Conservation (phyloP, 495 filamentous ascomycete species). For the Trichoderma gamsii region DNA sequence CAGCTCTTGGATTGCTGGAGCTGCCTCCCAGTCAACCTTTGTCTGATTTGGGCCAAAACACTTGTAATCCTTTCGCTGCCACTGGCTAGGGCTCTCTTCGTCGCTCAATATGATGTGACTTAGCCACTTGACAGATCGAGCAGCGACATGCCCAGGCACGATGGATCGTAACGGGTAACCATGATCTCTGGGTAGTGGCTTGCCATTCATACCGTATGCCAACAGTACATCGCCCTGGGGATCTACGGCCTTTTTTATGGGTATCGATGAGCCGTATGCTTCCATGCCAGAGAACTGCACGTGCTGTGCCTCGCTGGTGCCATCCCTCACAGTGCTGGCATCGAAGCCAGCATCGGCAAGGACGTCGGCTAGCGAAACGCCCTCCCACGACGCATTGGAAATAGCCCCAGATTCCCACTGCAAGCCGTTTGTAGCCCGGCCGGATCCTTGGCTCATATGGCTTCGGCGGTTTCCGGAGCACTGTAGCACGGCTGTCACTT, state of each 20-base stretch:
- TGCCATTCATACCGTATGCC: constrained; percentile 55
- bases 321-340: constrained; percentile 15
- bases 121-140: constrained; percentile 61
- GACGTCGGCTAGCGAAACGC: constrained; percentile 52
- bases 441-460: constrained; percentile 51
- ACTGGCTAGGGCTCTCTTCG: constrained; percentile 52
- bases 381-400: constrained; percentile 56
- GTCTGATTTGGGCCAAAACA: constrained; percentile 53
- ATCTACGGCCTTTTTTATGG: constrained; percentile 49
- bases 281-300: constrained; percentile 55
- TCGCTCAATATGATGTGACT: constrained; percentile 52
- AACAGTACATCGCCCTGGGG: constrained; percentile 53
- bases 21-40: constrained; percentile 50
- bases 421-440: constrained; percentile 47
- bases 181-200: constrained; percentile 50
- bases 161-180: constrained; percentile 56
- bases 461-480: constrained; percentile 58
- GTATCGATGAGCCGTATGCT: constrained; percentile 55
- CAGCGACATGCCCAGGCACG: constrained; percentile 56
- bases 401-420: constrained; percentile 57
- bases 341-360: constrained; percentile 47
- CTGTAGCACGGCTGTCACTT: constrained; percentile 52
- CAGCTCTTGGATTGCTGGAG: constrained; percentile 53
- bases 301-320: constrained; percentile 35
- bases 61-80: constrained; percentile 60